Evolutionary conservation across 2,329 filamentous ascomycete genomes (phyloP).

Genomic region (Aspergillus sp.): DNA sequence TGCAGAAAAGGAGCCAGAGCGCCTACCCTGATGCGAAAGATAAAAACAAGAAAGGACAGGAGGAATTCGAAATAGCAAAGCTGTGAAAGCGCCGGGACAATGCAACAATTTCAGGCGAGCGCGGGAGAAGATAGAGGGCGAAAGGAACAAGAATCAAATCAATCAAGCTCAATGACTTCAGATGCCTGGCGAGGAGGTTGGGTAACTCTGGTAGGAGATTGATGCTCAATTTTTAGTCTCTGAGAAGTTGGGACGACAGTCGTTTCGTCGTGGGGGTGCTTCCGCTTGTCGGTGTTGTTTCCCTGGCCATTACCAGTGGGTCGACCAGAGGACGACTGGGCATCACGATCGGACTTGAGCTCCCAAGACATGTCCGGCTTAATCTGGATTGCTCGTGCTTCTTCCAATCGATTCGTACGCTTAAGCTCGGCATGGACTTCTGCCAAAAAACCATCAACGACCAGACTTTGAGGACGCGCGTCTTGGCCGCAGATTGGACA

Average conservation of each 20-base stretch:
- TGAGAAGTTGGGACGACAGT: conserved; percentile 7
- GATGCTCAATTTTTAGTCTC: conserved; percentile 13
- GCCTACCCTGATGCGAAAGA: conserved; percentile 5
- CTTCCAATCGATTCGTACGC: conserved; percentile 46
- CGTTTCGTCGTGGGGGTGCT: conserved; percentile 10
- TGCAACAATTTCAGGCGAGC: not conserved
- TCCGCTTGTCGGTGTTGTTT: conserved; percentile 12
- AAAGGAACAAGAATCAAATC: not conserved
- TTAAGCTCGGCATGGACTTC: conserved; percentile 60
- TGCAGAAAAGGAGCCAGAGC: conserved; percentile 6
- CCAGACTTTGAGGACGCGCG: conserved; percentile 69
- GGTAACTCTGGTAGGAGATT: not conserved
- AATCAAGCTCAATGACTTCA: conserved; percentile 25
- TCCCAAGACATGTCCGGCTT: conserved; percentile 66
- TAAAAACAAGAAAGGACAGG: not conserved
- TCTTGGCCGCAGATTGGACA: conserved; percentile 82
- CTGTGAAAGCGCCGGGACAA: not conserved
- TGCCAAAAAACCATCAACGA: conserved; percentile 72
- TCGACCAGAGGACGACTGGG: conserved; percentile 1
- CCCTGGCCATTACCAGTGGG: not conserved
- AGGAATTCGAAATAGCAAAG: not conserved
- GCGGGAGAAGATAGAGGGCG: not conserved
- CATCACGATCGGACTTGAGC: conserved; percentile 42
- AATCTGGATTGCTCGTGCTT: conserved; percentile 62
- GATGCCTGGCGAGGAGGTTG: not conserved